Evolutionary conservation across 2,329 filamentous ascomycete genomes (phyloP), one percentile per base, ranked within the genome.

Genomic region (Stylonectria norvegica): DNA sequence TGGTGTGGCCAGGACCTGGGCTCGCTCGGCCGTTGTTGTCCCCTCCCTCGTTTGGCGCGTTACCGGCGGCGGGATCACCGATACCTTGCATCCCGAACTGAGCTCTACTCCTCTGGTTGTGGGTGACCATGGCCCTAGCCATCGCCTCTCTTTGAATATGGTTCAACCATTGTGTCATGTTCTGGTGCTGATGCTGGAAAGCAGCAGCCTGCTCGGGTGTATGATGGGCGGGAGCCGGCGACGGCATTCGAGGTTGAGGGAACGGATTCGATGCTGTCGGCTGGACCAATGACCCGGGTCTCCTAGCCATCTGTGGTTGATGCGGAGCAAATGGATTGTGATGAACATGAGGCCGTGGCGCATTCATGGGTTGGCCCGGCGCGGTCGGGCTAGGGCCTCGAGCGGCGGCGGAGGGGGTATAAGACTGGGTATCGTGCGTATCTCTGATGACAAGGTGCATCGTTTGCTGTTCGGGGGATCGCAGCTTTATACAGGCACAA

Each of bases 391-490:
- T 65, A 23, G 47, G 57, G 43, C 49, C 59, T 45, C 43, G 56
- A 41, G 43, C 52, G 29, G 44, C 44, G 38, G 45, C 35, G 14
- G 52, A 36, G 22, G 57, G 55, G 14, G 53, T 57, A 8, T 59
- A 37, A 14, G 60, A 42, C 15, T 57, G 58, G 22, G 51, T 45
- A 17, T 68, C 64, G 22, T 49, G 40, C 7, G 53, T 33, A 33
- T 70, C 72, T 48, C 73, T 64, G 31, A 79, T 60, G 16, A 78
- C 75, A 9, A 79, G 64, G 50, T 79, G 75, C 14, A 79, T 67
- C 1, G 72, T 75, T 44, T 78, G 73, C 40, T 69, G 65, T 32
- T 75, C 69, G 27, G 62, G 59, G 16, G 56, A 63, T 28, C 63
- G 66, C 35, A 76, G 57, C 72, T 76, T 43, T 48, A 34, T 49